These are phyloP conservation scores for Botrytis pseudocinerea DNA, from an alignment of 2,329 filamentous ascomycete genomes.

Conservation along the genomic window DNA sequence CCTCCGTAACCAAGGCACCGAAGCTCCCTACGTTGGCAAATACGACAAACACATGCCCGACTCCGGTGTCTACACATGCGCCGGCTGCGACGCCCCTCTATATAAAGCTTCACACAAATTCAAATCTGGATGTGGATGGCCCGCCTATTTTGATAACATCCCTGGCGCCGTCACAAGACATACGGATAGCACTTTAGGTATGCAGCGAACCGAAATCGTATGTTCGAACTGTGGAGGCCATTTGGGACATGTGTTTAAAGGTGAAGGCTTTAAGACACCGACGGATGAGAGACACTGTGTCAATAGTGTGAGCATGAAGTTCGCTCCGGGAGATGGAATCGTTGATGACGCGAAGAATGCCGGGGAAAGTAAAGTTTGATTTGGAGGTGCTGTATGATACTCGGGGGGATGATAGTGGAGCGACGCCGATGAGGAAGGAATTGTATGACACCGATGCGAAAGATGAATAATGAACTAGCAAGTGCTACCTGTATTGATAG, in stretches of 20 bases:
- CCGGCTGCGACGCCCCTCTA: constrained; percentile 80
- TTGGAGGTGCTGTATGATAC: neutral
- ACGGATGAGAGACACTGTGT: constrained; percentile 98
- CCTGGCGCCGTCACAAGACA: constrained; percentile 86
- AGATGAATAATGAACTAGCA: neutral
- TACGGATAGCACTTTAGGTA: constrained; percentile 74
- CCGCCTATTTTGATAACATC: constrained; percentile 94
- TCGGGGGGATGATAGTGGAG: neutral
- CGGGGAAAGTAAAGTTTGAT: constrained; percentile 21
- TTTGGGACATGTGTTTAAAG: constrained; percentile 88
- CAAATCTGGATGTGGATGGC: constrained; percentile 95
- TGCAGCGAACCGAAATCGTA: constrained; percentile 88
- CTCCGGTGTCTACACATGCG: constrained; percentile 81
- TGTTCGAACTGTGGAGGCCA: constrained; percentile 94
- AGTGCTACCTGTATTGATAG: constrained; percentile 11
- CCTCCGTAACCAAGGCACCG: constrained; percentile 89
- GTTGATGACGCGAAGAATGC: constrained; percentile 45
- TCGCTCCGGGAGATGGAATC: constrained; percentile 65
- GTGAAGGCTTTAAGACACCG: constrained; percentile 78
- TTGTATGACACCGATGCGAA: neutral
- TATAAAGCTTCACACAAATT: constrained; percentile 96
- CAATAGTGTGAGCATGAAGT: constrained; percentile 88
- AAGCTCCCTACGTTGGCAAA: constrained; percentile 74
- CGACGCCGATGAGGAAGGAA: neutral
- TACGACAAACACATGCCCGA: constrained; percentile 84